A percentile compares a stretch with the other conserved stretches of the same genome.
Conservation (phyloP, 192 early-diverging fungal species). For the Gorgonomyces haynaldii region DNA sequence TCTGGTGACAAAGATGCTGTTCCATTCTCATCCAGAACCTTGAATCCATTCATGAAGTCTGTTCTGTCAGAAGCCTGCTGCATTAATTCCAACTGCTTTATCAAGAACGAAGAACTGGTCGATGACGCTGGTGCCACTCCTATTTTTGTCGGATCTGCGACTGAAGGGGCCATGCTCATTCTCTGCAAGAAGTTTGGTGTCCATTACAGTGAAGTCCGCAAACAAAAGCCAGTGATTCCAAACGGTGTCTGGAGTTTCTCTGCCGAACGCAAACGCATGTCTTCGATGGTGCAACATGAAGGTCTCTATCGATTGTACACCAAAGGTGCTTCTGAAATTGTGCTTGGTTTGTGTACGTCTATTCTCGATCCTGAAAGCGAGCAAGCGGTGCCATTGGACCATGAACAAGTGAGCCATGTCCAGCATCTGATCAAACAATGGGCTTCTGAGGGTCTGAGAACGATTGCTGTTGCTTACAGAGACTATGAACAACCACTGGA, state of each 20-base stretch:
- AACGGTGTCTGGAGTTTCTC: slow-evolving; percentile 47
- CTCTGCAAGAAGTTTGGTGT: slow-evolving; percentile 33
- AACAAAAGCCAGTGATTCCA: slow-evolving; percentile 24
- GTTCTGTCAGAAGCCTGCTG: slow-evolving; percentile 32
- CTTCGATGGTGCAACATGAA: slow-evolving; percentile 25
- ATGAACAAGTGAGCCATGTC: slow-evolving; percentile 15
- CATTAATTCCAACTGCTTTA: slow-evolving; percentile 46
- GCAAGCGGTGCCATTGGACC: slow-evolving; percentile 11
- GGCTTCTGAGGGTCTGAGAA: slow-evolving; percentile 46
- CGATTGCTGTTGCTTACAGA: slow-evolving; percentile 39
- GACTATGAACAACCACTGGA: slow-evolving; percentile 32
- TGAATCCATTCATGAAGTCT: slow-evolving; percentile 15
- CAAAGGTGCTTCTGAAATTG: slow-evolving; percentile 50
- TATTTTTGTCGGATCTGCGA: slow-evolving; percentile 44
- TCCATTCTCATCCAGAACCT: slow-evolving; percentile 24
- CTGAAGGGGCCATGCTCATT: slow-evolving; percentile 46
- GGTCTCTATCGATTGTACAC: slow-evolving; percentile 32
- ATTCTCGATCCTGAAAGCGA: slow-evolving; percentile 23
- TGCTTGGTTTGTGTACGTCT: slow-evolving; percentile 39
- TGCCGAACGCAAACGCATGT: slow-evolving; percentile 46
- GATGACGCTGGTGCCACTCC: slow-evolving; percentile 17
- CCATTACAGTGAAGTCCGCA: slow-evolving; percentile 28
- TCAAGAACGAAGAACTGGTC: slow-evolving; percentile 30
- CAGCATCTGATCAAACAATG: slow-evolving; percentile 37
- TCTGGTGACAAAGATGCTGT: slow-evolving; percentile 31